These are phyloP conservation scores for Aureobasidium sp. DNA, from an alignment of 2,329 filamentous ascomycete species.

Conservation along the genomic window DNA sequence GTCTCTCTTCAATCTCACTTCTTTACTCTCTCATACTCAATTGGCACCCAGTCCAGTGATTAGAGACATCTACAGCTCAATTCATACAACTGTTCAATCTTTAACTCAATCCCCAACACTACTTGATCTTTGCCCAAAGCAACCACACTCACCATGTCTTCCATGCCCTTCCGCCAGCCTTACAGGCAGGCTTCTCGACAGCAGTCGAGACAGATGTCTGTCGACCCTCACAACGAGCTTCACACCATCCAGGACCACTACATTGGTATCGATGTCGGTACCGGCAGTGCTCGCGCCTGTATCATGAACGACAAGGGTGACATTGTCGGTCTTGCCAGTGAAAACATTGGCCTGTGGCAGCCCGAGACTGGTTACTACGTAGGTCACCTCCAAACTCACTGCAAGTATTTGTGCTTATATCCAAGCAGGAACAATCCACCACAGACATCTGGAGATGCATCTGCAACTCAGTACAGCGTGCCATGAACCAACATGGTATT, in stretches of 20 bases:
- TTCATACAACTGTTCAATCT: background rate
- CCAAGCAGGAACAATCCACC: conserved; percentile 81
- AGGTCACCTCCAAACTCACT: conserved; percentile 15
- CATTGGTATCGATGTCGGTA: conserved; percentile 92
- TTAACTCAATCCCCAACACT: background rate
- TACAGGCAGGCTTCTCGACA: conserved; percentile 28
- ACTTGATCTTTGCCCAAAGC: background rate
- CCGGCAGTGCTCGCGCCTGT: conserved; percentile 88
- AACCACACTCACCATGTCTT: conserved; percentile 13
- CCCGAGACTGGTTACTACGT: conserved; percentile 48
- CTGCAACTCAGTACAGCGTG: conserved; percentile 75
- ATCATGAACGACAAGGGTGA: conserved; percentile 89
- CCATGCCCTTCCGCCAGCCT: conserved; percentile 18
- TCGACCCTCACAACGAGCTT: conserved; percentile 48
- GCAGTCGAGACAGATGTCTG: conserved; percentile 39
- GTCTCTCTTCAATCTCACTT: background rate
- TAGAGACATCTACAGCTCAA: background rate
- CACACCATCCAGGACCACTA: conserved; percentile 50
- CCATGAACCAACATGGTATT: conserved; percentile 72
- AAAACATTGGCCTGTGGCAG: conserved; percentile 46
- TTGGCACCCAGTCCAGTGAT: background rate
- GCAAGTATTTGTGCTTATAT: background rate
- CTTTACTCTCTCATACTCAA: background rate
- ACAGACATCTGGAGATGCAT: conserved; percentile 95
- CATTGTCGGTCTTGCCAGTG: conserved; percentile 55